Evolutionary conservation across 208 protist species (phyloP).

Genomic region (Trypanosoma scelopori): DNA sequence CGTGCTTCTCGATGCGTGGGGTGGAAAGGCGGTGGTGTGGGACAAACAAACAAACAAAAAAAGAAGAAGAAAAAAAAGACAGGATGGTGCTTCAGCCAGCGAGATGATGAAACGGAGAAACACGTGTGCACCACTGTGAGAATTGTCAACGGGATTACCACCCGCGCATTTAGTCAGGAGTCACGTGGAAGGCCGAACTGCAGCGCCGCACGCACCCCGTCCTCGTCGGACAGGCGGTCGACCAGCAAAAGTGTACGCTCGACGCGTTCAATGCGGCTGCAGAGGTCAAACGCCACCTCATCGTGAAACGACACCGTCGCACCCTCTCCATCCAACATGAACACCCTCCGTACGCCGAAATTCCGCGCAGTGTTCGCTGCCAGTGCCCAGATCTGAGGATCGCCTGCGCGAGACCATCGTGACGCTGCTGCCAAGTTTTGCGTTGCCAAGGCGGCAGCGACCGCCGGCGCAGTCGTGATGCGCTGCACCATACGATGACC

Average conservation of each 20-base stretch:
- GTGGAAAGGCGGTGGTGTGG: too few species aligned
- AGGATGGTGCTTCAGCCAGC: background rate
- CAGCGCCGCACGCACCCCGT: slow-evolving; percentile 34
- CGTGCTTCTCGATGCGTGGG: too few species aligned
- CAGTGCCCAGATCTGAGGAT: background rate
- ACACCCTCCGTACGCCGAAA: slow-evolving; percentile 22
- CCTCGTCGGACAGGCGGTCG: slow-evolving; percentile 19
- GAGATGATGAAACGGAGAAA: background rate
- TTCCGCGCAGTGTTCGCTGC: background rate
- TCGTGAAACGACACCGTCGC: slow-evolving; percentile 35
- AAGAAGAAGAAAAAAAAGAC: slow-evolving; percentile 17
- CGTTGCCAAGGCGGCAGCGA: slow-evolving; percentile 3
- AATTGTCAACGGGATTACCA: too few species aligned
- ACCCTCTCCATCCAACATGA: slow-evolving; percentile 25
- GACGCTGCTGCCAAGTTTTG: slow-evolving; percentile 5
- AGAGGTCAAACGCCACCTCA: slow-evolving; percentile 46
- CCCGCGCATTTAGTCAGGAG: background rate
- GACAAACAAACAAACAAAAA: slow-evolving; percentile 8
- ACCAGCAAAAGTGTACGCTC: slow-evolving; percentile 39
- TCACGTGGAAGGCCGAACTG: slow-evolving; percentile 32
- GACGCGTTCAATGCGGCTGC: slow-evolving; percentile 31
- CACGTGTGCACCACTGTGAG: too few species aligned
- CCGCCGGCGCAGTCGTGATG: background rate
- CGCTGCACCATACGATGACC: slow-evolving; percentile 4
- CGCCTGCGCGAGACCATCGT: slow-evolving; percentile 6